Base-by-base conservation (phyloP, 805 yeast genomes). In the Nakazawaea sp. region DNA sequence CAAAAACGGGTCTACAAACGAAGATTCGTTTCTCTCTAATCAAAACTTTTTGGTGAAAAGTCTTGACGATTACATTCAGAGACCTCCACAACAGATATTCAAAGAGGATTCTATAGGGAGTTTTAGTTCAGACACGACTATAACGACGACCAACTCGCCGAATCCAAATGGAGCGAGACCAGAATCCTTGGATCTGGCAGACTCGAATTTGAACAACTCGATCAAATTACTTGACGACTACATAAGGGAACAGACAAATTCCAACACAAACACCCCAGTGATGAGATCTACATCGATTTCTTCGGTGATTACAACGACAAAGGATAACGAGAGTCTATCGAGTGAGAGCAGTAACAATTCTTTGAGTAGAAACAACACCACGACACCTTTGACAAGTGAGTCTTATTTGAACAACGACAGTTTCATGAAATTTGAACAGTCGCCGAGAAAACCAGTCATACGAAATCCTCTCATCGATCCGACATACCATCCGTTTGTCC, bases 391-490 rank as follows among this genome's bases (percentile, higher is more conserved):
- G n/a, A 57, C 66, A 9, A 56, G 51, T 38, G 66, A 63, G 16
- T 59, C 36, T 23, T 37, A 58, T n/a, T 53, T 62, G 19, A 66
- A 68, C 43, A 58, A 67, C 20, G 61, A 67, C 20, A 47, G 43
- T 21, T 21, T 21, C 10, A 21, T 21, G 10, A 21, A 21, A 10
- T 21, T 8, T 23, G 24, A 21, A 10, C 10, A 21, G 24, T 7
- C 7, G 10, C 10, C 7, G 24, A 21, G 10, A 10, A 10, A 21
- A 10, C 24, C 24, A 21, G 42, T 41, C 30, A 40, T 39, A 30
- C n/a, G n/a, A n/a, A 36, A 35, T 17, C 11, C 34, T 15, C n/a
- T 37, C 9, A 41, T 36, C n/a, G 39, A 35, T 17, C 17, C 33
- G 3, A 34, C 15, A 18, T 32, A 27, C 25, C 41, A 38, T 28